Conservation (phyloP, 2,329 filamentous ascomycete genomes). For the Aspergillus tanneri region DNA sequence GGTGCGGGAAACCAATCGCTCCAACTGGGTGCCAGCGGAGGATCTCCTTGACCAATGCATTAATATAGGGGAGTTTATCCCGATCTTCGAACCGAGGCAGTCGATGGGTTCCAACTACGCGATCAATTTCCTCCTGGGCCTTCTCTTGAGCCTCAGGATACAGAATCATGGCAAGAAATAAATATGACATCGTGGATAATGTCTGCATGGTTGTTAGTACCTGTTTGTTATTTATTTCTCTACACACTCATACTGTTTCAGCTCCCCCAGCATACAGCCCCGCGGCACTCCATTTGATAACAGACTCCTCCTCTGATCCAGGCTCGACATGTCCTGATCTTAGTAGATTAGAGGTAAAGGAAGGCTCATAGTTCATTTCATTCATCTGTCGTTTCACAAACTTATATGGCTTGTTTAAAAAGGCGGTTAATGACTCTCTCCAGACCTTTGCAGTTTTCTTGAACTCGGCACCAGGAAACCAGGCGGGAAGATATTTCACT, state of each 20-base stretch:
- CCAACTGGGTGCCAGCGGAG: too few species aligned
- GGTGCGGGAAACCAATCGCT: too few species aligned
- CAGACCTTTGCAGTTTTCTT: constrained; percentile 41
- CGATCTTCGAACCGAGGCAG: constrained; percentile 17
- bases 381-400: constrained; percentile 46
- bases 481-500: constrained; percentile 44
- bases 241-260: constrained; percentile 43
- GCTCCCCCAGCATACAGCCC: constrained; percentile 46
- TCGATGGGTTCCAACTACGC: constrained; percentile 10
- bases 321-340: constrained; percentile 10
- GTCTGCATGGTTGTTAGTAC: background rate
- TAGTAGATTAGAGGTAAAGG: constrained; percentile 44
- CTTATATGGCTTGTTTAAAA: constrained; percentile 42
- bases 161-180: constrained; percentile 22
- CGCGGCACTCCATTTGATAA: constrained; percentile 34
- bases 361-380: constrained; percentile 31
- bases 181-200: constrained; percentile 16
- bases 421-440: constrained; percentile 27
- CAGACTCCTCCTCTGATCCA: constrained; percentile 32
- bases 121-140: constrained; percentile 21
- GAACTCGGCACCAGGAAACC: constrained; percentile 49
- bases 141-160: constrained; percentile 17
- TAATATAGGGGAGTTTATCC: too few species aligned
- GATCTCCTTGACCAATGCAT: too few species aligned
- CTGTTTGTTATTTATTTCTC: too few species aligned